Conservation (phyloP, 2,329 filamentous ascomycete genomes). For the Hortaea sp. region DNA sequence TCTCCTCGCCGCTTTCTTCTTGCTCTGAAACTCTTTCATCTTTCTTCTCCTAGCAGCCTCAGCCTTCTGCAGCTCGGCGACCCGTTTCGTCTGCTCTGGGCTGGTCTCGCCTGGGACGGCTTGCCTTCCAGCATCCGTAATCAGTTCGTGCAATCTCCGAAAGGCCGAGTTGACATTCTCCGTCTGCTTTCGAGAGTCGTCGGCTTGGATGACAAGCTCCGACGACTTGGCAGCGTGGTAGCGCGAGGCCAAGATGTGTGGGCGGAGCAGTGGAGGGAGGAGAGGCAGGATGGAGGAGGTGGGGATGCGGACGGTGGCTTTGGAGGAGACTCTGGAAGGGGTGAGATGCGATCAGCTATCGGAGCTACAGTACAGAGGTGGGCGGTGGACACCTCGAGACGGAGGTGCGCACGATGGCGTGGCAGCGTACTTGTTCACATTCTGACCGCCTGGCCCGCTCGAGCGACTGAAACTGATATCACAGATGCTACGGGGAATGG, state of each 20-base stretch:
- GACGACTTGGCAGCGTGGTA: conserved; percentile 46
- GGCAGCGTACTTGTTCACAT: conserved; percentile 54
- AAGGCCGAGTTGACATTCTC: conserved; percentile 52
- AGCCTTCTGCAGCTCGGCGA: conserved; percentile 46
- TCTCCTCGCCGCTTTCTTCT: conserved; percentile 49
- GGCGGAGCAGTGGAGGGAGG: conserved; percentile 45
- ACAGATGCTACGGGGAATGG: conserved; percentile 47
- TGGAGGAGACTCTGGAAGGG: conserved; percentile 50
- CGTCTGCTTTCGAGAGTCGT: conserved; percentile 52
- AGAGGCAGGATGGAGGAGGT: conserved; percentile 42
- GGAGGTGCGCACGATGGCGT: neutral
- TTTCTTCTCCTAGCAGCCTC: conserved; percentile 49
- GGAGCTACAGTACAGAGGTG: no score
- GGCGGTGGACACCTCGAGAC: neutral
- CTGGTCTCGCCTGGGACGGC: conserved; percentile 52
- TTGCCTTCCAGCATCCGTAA: conserved; percentile 41
- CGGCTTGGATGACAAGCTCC: conserved; percentile 51
- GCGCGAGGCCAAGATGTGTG: conserved; percentile 41
- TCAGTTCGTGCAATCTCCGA: conserved; percentile 45
- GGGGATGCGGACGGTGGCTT: conserved; percentile 52
- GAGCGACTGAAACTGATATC: conserved; percentile 54
- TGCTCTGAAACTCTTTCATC: conserved; percentile 51
- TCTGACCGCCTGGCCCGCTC: conserved; percentile 56
- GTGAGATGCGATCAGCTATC: neutral
- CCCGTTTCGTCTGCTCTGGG: conserved; percentile 43